phyloP scores from a whole-genome alignment of 495 filamentous ascomycete genomes.

The Podospora comata region DNA sequence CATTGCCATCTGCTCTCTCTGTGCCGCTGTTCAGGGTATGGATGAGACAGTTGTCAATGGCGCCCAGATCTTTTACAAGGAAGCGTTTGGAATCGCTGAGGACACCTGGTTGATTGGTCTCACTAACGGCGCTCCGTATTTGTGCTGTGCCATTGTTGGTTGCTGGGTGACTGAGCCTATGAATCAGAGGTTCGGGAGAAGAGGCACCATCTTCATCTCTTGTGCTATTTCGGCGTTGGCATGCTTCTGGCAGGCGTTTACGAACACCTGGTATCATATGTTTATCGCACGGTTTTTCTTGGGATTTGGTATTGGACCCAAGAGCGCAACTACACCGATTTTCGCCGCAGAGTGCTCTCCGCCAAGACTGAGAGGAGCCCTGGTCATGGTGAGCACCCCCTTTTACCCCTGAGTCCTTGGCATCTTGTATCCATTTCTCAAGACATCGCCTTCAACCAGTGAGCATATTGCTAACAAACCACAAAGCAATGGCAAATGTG shows the following conservation, averaged over 20 bases:
- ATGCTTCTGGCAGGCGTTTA: slow-evolving; percentile 75
- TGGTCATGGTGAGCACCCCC: slow-evolving; percentile 34
- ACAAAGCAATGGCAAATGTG: slow-evolving; percentile 73
- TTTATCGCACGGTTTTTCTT: slow-evolving; percentile 69
- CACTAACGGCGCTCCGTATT: slow-evolving; percentile 64
- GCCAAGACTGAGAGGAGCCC: slow-evolving; percentile 68
- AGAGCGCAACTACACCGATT: slow-evolving; percentile 71
- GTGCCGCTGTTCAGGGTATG: slow-evolving; percentile 60
- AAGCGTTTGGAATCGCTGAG: slow-evolving; percentile 64
- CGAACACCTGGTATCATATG: slow-evolving; percentile 71
- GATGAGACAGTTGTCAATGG: slow-evolving; percentile 80
- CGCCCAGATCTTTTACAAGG: slow-evolving; percentile 65
- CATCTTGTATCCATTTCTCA: neutral
- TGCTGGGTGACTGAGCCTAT: slow-evolving; percentile 83
- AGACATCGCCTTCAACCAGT: slow-evolving; percentile 52
- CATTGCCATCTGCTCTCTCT: slow-evolving; percentile 52
- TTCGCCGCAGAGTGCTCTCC: slow-evolving; percentile 77
- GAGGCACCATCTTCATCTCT: slow-evolving; percentile 79
- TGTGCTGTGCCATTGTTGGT: slow-evolving; percentile 71
- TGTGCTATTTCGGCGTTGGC: slow-evolving; percentile 59
- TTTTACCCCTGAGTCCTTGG: slow-evolving; percentile 4
- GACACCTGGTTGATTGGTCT: slow-evolving; percentile 67
- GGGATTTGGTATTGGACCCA: slow-evolving; percentile 77
- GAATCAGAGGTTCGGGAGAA: slow-evolving; percentile 74
- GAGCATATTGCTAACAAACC: slow-evolving; percentile 3